Conservation (phyloP, 2,329 filamentous ascomycete species). For the Neonectria punicea region DNA sequence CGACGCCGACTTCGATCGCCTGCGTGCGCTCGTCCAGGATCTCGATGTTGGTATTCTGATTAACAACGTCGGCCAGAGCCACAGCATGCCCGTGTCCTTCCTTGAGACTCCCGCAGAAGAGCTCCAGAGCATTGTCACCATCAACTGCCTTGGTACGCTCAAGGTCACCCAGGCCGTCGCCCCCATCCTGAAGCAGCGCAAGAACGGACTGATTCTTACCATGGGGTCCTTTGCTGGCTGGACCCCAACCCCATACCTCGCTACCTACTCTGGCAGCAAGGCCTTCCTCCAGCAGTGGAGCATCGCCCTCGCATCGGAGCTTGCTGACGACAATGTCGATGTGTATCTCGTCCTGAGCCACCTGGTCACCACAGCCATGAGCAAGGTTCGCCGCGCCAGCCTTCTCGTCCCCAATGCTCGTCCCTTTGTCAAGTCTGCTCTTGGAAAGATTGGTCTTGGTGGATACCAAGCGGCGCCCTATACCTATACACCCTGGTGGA, state of each 20-base stretch:
- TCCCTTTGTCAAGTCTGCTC: slow-evolving; percentile 80
- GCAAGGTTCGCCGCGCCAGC: slow-evolving; percentile 86
- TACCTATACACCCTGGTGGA: slow-evolving; percentile 94
- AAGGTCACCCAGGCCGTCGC: slow-evolving; percentile 87
- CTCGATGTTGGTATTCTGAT: slow-evolving; percentile 88
- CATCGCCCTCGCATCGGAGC: slow-evolving; percentile 82
- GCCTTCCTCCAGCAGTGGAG: slow-evolving; percentile 99
- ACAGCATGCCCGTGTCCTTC: slow-evolving; percentile 93
- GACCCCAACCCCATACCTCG: slow-evolving; percentile 89
- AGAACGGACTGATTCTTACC: slow-evolving; percentile 89
- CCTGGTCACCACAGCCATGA: slow-evolving; percentile 96
- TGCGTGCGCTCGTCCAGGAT: slow-evolving; percentile 74
- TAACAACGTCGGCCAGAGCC: slow-evolving; percentile 97
- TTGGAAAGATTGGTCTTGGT: slow-evolving; percentile 85
- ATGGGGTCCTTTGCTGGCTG: slow-evolving; percentile 98
- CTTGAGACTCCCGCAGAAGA: slow-evolving; percentile 81
- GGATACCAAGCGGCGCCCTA: slow-evolving; percentile 82
- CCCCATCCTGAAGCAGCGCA: slow-evolving; percentile 85
- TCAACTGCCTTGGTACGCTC: slow-evolving; percentile 94
- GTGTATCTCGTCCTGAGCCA: slow-evolving; percentile 95
- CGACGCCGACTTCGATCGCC: slow-evolving; percentile 80
- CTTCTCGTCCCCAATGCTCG: slow-evolving; percentile 83
- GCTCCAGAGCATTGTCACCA: slow-evolving; percentile 88
- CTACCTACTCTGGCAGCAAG: slow-evolving; percentile 97
- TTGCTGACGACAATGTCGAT: slow-evolving; percentile 82